Base-by-base conservation (phyloP, 1,284 basidiomycete genomes). In the Spongispora temasekensis region DNA sequence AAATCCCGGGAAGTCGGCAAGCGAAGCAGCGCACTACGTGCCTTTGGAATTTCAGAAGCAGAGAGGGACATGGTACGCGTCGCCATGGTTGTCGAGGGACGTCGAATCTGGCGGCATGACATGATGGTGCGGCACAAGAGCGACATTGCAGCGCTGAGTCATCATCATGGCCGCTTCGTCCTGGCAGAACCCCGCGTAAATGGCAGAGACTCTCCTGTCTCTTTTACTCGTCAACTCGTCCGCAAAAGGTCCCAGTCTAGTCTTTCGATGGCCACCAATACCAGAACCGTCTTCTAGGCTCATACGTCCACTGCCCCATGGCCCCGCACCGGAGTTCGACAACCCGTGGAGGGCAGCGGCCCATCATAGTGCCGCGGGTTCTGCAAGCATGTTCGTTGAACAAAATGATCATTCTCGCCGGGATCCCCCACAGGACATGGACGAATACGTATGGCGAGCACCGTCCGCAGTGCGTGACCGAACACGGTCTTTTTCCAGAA, bases 211-310 rank as follows among this genome's bases (percentile, higher is more conserved):
- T 3, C 77, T 93, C n/a, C 74, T 91, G 34, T 85, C 88, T 8
- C 80, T 93, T 62, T 75, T 92, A 2, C 82, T 93, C 23, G 88
- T 90, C 28, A 90, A 89, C 6, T 86, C 86, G 8, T 92, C 91
- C 8, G 87, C 89, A 5, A 89, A 87, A 68, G 90, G 88, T 19
- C 85, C 87, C 9, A 88, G 79, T 65, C 76, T 93, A 2, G 86
- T 90, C 44, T 92, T 85, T 68, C 81, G 86, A 66, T 93, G 90
- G 90, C 91, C 91, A 2, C 86, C 88, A 19, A 77, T 75, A 8
- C 89, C 90, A 19, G 68, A 76, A 15, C 74, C 81, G 12, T 80
- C 82, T 13, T 80, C 84, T 3, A 80, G 91, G 60, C 80, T 92
- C 35, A 82, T 83, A 59, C 84, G 90, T 51, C 82, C 89, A 1